Conservation (phyloP, 2,329 filamentous ascomycete genomes). For the Fonsecaea monophora region DNA sequence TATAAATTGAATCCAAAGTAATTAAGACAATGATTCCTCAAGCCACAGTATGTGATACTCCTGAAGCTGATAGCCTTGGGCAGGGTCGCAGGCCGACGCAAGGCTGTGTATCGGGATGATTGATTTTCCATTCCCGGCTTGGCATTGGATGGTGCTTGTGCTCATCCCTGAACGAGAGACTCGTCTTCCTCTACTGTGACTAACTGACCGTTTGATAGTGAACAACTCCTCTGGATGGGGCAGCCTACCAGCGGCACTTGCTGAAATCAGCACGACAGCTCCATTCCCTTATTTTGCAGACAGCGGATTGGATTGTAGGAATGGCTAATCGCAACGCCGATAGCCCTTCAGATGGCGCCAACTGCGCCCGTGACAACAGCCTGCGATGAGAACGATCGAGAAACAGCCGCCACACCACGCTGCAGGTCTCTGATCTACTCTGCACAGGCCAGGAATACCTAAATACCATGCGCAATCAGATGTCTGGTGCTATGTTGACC, state of each 20-base stretch:
- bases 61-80: too few species aligned
- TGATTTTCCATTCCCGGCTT: conserved; percentile 6
- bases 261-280: not conserved
- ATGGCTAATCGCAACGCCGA: not conserved
- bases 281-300: not conserved
- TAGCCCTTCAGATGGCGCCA: not conserved
- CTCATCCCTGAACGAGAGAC: not conserved
- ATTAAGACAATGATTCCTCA: too few species aligned
- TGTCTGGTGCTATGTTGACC: not conserved
- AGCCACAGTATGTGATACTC: too few species aligned
- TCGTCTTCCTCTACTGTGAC: too few species aligned
- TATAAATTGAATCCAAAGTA: not conserved
- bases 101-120: not conserved
- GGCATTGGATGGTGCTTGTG: not conserved
- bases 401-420: not conserved
- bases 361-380: not conserved
- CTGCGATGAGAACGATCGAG: conserved; percentile 10
- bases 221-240: not conserved
- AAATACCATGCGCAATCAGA: not conserved
- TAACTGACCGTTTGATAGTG: too few species aligned
- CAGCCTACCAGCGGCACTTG: not conserved
- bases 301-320: not conserved
- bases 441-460: not conserved
- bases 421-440: not conserved
- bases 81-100: not conserved